phyloP scores from a whole-genome alignment of 129 eudicot species.

The Arctium minus region DNA sequence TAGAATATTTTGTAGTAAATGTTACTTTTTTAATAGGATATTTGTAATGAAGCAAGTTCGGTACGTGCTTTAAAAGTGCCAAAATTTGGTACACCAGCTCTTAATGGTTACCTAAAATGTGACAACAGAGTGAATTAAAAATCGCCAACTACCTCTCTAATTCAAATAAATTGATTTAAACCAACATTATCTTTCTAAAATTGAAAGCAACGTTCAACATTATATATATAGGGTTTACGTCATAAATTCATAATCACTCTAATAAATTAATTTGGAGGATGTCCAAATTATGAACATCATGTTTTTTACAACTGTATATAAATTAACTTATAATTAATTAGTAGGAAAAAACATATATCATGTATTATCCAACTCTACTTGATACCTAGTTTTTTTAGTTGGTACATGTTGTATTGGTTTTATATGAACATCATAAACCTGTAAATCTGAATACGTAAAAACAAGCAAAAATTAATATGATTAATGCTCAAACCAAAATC shows the following conservation, averaged over 20 bases:
- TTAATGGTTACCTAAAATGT: slow-evolving; percentile 5
- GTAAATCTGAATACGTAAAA: too few species aligned
- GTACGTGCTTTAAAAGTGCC: not conserved
- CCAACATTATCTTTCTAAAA: not conserved
- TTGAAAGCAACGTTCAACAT: not conserved
- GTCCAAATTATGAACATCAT: too few species aligned
- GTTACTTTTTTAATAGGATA: not conserved
- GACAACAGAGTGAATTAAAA: not conserved
- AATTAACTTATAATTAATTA: too few species aligned
- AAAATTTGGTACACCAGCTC: slow-evolving; percentile 2
- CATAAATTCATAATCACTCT: not conserved
- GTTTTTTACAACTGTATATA: too few species aligned
- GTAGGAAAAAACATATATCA: too few species aligned
- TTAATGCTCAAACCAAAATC: too few species aligned
- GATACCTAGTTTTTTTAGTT: too few species aligned
- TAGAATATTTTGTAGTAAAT: too few species aligned
- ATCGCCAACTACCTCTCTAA: slow-evolving; percentile 19
- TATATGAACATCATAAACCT: too few species aligned
- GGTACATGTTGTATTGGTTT: too few species aligned
- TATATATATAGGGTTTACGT: not conserved
- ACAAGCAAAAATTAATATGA: too few species aligned
- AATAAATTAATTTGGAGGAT: not conserved
- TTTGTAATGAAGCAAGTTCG: not conserved
- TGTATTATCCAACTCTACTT: too few species aligned
- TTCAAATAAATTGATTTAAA: not conserved